Percentiles rank a stretch among this genome's conserved stretches.
These are phyloP conservation scores for Quercus gilva DNA, from an alignment of 306 rosid genomes.

Conservation along the genomic window DNA sequence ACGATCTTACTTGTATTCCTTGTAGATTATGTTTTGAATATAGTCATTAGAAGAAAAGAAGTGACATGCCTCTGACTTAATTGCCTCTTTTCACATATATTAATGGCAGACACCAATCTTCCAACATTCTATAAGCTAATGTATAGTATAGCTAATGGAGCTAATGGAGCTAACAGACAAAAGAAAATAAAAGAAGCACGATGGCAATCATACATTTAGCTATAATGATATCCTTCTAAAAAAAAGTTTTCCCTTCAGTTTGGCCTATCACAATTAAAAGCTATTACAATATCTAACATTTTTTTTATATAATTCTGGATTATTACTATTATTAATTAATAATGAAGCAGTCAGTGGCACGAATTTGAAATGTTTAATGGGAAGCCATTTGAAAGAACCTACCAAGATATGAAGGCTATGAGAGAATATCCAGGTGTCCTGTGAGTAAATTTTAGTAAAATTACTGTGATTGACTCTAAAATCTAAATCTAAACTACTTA, in stretches of 20 bases:
- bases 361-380: neutral
- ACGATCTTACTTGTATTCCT: too few species aligned
- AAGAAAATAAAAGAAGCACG: too few species aligned
- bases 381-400: neutral
- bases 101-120: too few species aligned
- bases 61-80: too few species aligned
- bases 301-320: neutral
- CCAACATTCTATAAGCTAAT: neutral
- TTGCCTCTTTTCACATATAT: too few species aligned
- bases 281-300: neutral
- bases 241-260: neutral
- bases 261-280: neutral
- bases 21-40: too few species aligned
- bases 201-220: neutral
- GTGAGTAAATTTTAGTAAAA: too few species aligned
- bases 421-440: neutral
- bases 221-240: neutral
- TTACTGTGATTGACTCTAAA: too few species aligned
- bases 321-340: neutral
- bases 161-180: too few species aligned
- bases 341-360: neutral
- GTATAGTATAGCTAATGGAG: too few species aligned
- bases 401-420: neutral
- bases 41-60: too few species aligned
- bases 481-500: neutral